Percentiles rank a stretch among this genome's conserved stretches.
phyloP scores from a whole-genome alignment of 345 rosid species.

The Citrus reticulata region DNA sequence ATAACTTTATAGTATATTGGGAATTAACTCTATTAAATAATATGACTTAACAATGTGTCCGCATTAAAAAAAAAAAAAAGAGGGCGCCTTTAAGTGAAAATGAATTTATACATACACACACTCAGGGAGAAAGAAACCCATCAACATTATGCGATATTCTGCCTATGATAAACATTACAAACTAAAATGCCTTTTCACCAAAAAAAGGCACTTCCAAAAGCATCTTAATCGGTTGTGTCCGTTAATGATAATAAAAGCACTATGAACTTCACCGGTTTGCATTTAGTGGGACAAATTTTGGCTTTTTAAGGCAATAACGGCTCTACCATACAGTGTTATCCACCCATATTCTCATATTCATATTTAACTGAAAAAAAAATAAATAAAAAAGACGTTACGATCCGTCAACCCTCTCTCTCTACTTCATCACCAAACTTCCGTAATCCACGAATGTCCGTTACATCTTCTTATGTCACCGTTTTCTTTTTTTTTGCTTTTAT shows the following conservation, averaged over 20 bases:
- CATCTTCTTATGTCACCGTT: background rate
- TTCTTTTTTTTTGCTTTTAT: background rate
- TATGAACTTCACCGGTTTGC: background rate
- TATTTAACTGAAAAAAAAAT: background rate
- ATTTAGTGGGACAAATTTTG: background rate
- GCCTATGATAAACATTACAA: background rate
- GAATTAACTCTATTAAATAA: no score
- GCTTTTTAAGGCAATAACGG: background rate
- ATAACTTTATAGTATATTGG: no score
- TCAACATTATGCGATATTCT: no score
- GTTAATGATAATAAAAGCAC: background rate
- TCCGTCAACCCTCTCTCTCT: background rate
- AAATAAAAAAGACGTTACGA: background rate
- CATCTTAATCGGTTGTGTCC: background rate
- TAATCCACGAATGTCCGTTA: conserved; percentile 14
- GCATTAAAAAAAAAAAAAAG: no score
- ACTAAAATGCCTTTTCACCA: background rate
- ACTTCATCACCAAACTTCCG: conserved; percentile 1
- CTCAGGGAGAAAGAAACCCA: no score
- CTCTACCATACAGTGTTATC: background rate
- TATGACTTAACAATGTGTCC: no score
- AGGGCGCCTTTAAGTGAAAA: no score
- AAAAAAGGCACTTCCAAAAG: background rate
- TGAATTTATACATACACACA: no score
- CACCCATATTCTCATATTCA: no score